Base-by-base conservation (phyloP, 345 rosid species). In the Eucalyptus cloeziana region DNA sequence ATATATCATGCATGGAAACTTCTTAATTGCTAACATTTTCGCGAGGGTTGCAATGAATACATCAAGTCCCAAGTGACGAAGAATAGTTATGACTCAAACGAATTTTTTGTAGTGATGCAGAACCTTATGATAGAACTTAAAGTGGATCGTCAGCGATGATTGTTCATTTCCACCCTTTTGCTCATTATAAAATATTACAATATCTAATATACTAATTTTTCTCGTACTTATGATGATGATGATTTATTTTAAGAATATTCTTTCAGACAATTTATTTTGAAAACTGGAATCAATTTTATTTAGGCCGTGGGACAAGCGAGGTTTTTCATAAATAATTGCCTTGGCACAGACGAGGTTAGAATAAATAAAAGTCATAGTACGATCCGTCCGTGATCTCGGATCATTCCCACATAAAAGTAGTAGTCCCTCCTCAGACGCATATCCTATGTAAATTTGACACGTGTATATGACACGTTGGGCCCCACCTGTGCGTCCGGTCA, bases 61-160 rank as follows among this genome's bases (percentile, higher is more conserved):
- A 31, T 8, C 24, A 16, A 16, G 43, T 69, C 12, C 0, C 7
- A 1, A 7, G 80, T 69, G 22, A 2, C 9, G 7, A 2, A 33
- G 67, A 33, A 21, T 31, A 69, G 3, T 69, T 17, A 69, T 17
- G 6, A 17, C 24, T 31, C 24, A 17, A 33, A 33, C 3, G 13
- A 69, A 69, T 10, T 17, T 69, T 69, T 33, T 1, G 1, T 69
- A 8, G 13, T 10, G 3, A 2, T 37, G 24, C 12, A 8, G 3
- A 31, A 33, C 1, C 13, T 31, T 9, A 16, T 8, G 4, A 14
- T 33, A 69, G 17, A 33, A 69, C 1, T 1, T 2, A 33, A 1
- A 33, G 2, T 9, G 44, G 7, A 17, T 33, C 4, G 1, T 3
- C 7, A 33, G 0, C 0, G 7, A 17, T 17, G 13, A 19, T 33